Evolutionary conservation across 495 filamentous ascomycete genomes (phyloP).

Genomic region (Neurospora discreta): DNA sequence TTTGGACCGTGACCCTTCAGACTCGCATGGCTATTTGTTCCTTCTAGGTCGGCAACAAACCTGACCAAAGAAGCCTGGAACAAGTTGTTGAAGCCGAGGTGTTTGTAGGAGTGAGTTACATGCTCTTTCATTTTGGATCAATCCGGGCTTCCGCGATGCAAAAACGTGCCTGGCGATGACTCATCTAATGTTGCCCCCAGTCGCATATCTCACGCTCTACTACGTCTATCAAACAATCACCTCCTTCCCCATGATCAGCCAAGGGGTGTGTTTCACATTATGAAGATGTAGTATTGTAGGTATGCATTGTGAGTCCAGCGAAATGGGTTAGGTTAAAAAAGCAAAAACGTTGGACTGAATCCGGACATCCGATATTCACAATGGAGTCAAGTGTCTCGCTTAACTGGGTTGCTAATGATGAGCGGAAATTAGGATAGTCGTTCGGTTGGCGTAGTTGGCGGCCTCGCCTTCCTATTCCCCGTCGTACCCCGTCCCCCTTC

Average conservation of each 20-base stretch:
- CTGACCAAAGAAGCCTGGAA: neutral
- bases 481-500: neutral
- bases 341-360: neutral
- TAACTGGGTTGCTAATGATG: neutral
- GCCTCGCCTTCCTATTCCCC: neutral
- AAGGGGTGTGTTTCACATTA: neutral
- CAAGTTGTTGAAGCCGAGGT: neutral
- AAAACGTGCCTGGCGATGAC: neutral
- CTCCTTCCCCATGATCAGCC: neutral
- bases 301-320: neutral
- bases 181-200: neutral
- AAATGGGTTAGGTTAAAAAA: neutral
- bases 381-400: neutral
- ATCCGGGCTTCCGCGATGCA: neutral
- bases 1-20: neutral
- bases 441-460: neutral
- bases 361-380: neutral
- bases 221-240: neutral
- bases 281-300: neutral
- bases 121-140: neutral
- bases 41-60: neutral
- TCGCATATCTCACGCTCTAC: neutral
- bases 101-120: neutral
- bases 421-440: neutral
- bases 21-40: neutral